Base-by-base conservation (phyloP, 1,139 yeast genomes). In the Yamadazyma atmosphaerica region DNA sequence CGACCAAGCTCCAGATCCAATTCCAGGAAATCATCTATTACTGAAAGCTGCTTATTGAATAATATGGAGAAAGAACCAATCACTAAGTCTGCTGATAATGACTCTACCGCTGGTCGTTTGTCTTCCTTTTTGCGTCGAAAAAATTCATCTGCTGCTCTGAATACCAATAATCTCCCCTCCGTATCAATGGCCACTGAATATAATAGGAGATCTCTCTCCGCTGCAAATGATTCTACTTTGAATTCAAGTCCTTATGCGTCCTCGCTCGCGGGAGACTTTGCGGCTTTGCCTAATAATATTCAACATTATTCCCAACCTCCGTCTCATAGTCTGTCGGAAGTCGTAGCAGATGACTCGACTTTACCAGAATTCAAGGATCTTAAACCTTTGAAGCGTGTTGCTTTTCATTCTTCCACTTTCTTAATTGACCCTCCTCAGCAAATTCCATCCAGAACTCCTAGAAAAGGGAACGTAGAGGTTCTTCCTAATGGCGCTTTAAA, bases 381-480 rank as follows among this genome's bases (percentile, higher is more conserved):
- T 24, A 68, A 64, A 40, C 74, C 83, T 3, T 63, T 85, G 55
- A 81, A 79, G 51, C 68, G 85, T 48, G 92, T 85, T 16, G 81
- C 87, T 0, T 85, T 85, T 58, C 87, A 85, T 35, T 72, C 83
- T 15, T 79, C 81, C 22, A 83, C 88, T 0, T 85, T 84, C 53
- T 75, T 80, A 41, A 80, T 82, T 42, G 86, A 81, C 48, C 87
- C 87, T 0, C 87, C 86, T 1, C 87, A 81, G 47, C 86, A 81
- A 44, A 81, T 81, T 24, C 84, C 86, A 8, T 76, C 83, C 7
- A 63, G 83, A 50, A 69, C 62, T 33, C 87, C 87, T n/a, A 61
- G 86, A 49, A 73, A 73, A 48, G 87, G 87, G 18, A 83, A 81
- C 54, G 92, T 85, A 5, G 90, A 83, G 50, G 67, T 84, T 3